phyloP scores from a whole-genome alignment of 225 moss, liverwort and hornwort genomes.

The Antitrichia curtipendula region DNA sequence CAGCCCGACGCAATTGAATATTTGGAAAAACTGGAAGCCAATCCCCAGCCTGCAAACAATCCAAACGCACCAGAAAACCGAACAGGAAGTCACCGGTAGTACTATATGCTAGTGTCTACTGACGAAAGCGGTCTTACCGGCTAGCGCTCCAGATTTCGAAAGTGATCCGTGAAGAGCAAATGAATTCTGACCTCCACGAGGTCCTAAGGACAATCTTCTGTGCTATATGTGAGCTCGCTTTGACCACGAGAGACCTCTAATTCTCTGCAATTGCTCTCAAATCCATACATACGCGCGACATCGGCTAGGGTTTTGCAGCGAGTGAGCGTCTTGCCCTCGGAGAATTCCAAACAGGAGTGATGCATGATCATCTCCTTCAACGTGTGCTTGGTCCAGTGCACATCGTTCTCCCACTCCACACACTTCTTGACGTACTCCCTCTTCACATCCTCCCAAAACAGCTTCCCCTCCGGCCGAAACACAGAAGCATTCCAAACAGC shows the following conservation, averaged over 20 bases:
- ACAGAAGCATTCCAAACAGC: conserved; percentile 85
- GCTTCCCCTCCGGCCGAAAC: conserved; percentile 52
- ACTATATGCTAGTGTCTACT: background rate
- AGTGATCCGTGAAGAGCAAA: background rate
- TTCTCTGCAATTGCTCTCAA: conserved; percentile 29
- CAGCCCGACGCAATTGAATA: background rate
- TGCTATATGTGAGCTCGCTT: background rate
- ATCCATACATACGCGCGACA: conserved; percentile 51
- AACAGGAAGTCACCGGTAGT: background rate
- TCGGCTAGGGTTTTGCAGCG: conserved; percentile 55
- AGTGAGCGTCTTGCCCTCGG: conserved; percentile 62
- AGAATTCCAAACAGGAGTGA: conserved; percentile 55
- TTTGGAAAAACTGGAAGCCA: background rate
- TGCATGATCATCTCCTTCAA: conserved; percentile 90
- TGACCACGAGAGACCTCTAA: conserved; percentile 9
- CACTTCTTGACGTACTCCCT: conserved; percentile 54
- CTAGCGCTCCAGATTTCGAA: background rate
- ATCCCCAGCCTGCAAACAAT: background rate
- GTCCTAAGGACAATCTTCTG: background rate
- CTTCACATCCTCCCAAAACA: conserved; percentile 78
- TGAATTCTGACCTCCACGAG: background rate
- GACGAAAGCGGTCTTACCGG: background rate
- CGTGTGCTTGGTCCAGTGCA: conserved; percentile 75
- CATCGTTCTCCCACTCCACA: conserved; percentile 73
- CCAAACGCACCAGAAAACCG: background rate